Evolutionary conservation across 805 yeast species (phyloP).

Genomic region (Komagataella phaffii): DNA sequence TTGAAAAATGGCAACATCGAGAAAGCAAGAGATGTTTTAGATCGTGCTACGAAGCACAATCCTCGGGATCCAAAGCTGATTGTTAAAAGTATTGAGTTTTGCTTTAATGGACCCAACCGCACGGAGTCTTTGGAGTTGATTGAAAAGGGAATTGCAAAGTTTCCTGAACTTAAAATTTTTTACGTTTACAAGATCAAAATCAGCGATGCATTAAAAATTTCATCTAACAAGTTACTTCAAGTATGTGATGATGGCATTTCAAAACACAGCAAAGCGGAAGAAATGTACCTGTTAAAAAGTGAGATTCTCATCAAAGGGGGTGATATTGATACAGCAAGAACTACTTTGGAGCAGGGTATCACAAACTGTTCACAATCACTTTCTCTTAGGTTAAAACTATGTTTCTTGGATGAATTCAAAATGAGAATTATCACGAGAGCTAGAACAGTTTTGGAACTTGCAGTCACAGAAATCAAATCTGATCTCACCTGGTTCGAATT

Average conservation of each 20-base stretch:
- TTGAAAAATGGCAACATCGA: not conserved
- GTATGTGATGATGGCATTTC: not conserved
- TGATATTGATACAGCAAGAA: conserved; percentile 27
- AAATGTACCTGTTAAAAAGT: conserved; percentile 39
- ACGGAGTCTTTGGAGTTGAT: conserved; percentile 24
- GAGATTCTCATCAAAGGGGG: conserved; percentile 29
- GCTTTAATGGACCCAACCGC: not conserved
- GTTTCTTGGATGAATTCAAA: conserved; percentile 29
- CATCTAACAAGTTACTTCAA: not conserved
- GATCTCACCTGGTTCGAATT: conserved; percentile 48
- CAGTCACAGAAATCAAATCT: conserved; percentile 34
- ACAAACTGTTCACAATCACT: conserved; percentile 28
- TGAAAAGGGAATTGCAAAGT: conserved; percentile 32
- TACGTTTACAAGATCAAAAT: not conserved
- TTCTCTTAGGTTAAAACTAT: conserved; percentile 40
- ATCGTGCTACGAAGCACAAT: not conserved
- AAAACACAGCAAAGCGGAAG: not conserved
- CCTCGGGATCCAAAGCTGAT: not conserved
- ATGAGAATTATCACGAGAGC: conserved; percentile 38
- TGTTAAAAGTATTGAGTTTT: not conserved
- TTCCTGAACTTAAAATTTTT: conserved; percentile 37
- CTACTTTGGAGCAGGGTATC: conserved; percentile 33
- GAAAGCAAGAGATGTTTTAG: not conserved
- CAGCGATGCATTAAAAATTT: not conserved
- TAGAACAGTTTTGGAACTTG: conserved; percentile 61